Conservation (phyloP, 352 stramenopile species). For the Phytophthora pseudosyringae region DNA sequence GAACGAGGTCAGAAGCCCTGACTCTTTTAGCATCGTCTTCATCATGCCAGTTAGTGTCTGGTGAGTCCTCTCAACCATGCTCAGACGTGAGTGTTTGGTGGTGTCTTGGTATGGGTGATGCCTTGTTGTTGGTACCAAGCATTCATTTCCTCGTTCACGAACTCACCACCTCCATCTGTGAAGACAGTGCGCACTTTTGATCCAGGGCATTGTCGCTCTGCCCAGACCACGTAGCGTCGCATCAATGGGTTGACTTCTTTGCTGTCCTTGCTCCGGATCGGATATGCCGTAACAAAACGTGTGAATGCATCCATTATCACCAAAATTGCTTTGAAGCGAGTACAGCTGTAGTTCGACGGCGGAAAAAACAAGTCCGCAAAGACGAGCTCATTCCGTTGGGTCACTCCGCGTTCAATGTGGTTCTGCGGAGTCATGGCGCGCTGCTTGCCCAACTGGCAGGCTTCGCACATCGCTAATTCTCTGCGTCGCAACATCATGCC, state of each 20-base stretch:
- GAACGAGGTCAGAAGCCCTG: slow-evolving; percentile 5
- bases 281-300: background rate
- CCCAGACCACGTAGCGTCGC: background rate
- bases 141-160: background rate
- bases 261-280: background rate
- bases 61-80: background rate
- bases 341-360: background rate
- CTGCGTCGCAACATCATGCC: background rate
- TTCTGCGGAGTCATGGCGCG: background rate
- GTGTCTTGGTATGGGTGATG: background rate
- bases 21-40: slow-evolving; percentile 13
- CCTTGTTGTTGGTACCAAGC: background rate
- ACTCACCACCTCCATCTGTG: background rate
- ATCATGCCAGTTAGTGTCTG: slow-evolving; percentile 9
- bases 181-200: background rate
- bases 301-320: background rate
- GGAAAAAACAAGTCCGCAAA: background rate
- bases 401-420: background rate
- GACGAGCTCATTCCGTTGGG: background rate
- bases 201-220: background rate
- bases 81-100: background rate
- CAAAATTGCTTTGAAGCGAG: background rate
- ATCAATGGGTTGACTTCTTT: background rate
- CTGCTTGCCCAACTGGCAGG: background rate
- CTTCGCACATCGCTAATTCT: background rate